Conservation (phyloP, 2,329 filamentous ascomycete species). For the Berkeleyomyces basicola region DNA sequence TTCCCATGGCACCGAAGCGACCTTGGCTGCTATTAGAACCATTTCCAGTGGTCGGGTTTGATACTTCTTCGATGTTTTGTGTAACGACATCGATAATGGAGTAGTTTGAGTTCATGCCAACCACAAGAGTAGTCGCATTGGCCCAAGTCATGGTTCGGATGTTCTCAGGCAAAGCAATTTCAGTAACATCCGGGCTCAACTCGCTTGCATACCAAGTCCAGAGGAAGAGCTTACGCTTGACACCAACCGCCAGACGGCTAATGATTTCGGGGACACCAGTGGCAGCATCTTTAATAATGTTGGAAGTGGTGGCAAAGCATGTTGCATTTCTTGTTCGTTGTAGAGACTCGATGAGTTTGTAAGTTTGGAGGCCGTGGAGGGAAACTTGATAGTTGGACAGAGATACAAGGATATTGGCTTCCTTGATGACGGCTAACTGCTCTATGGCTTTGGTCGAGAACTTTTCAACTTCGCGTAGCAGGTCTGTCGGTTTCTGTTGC, state of each 20-base stretch:
- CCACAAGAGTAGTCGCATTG: slow-evolving; percentile 69
- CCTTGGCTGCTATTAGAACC: slow-evolving; percentile 46
- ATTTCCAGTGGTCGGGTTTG: slow-evolving; percentile 56
- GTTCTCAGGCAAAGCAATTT: slow-evolving; percentile 65
- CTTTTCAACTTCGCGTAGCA: slow-evolving; percentile 82
- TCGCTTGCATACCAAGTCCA: slow-evolving; percentile 98
- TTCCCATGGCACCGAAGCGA: slow-evolving; percentile 68
- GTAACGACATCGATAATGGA: slow-evolving; percentile 71
- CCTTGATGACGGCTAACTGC: slow-evolving; percentile 89
- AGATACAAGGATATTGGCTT: slow-evolving; percentile 79
- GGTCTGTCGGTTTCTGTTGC: slow-evolving; percentile 49
- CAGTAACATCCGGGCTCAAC: slow-evolving; percentile 52
- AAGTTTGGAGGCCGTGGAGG: slow-evolving; percentile 75
- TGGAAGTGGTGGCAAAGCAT: slow-evolving; percentile 83
- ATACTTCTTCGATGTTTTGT: slow-evolving; percentile 59
- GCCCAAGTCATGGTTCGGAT: slow-evolving; percentile 88
- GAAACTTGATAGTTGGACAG: slow-evolving; percentile 81
- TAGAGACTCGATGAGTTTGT: slow-evolving; percentile 63
- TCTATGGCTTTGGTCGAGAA: slow-evolving; percentile 84
- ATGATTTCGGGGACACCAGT: slow-evolving; percentile 89
- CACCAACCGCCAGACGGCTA: slow-evolving; percentile 75
- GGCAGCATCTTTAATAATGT: slow-evolving; percentile 76
- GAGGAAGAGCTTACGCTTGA: slow-evolving; percentile 74
- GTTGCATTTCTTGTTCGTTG: slow-evolving; percentile 73
- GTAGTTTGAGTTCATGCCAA: slow-evolving; percentile 82